These are phyloP conservation scores for Epichloe bromicola DNA, from an alignment of 2,329 filamentous ascomycete genomes.

Conservation along the genomic window DNA sequence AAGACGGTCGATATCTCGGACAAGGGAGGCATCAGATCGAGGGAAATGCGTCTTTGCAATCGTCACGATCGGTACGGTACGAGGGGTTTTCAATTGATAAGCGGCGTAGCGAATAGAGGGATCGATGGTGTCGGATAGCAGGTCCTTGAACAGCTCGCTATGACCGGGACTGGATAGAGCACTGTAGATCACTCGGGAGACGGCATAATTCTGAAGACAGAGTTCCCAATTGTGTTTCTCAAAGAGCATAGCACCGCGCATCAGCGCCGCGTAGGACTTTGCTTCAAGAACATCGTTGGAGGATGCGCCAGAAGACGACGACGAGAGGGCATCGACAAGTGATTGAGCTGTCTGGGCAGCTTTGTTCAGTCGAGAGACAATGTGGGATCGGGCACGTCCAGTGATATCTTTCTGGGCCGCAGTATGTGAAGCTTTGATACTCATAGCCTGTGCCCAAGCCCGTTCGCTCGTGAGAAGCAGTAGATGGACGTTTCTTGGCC, in stretches of 20 bases:
- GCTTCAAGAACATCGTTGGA: conserved; percentile 70
- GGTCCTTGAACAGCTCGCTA: conserved; percentile 72
- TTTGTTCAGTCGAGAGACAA: conserved; percentile 76
- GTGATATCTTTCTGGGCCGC: conserved; percentile 68
- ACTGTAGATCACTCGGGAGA: conserved; percentile 70
- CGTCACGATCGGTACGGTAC: conserved; percentile 67
- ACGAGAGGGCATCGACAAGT: conserved; percentile 53
- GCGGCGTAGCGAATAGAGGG: conserved; percentile 90
- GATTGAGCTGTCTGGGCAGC: conserved; percentile 56
- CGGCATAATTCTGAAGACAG: conserved; percentile 64
- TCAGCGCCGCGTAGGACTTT: conserved; percentile 64
- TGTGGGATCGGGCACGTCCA: conserved; percentile 71
- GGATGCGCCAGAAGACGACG: conserved; percentile 52
- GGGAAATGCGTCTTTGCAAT: conserved; percentile 74
- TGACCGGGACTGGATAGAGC: conserved; percentile 48
- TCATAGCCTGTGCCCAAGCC: conserved; percentile 92
- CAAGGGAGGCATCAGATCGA: conserved; percentile 45
- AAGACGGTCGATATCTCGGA: conserved; percentile 54
- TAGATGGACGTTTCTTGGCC: conserved; percentile 57
- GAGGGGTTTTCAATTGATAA: conserved; percentile 78
- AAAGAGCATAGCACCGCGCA: conserved; percentile 67
- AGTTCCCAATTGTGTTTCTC: conserved; percentile 79
- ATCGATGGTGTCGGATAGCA: conserved; percentile 76
- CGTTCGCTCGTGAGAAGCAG: conserved; percentile 77
- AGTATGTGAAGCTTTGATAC: conserved; percentile 73